Evolutionary conservation across 2,329 filamentous ascomycete genomes (phyloP), one percentile per base, ranked within the genome.

Genomic region (Alternaria longipes): DNA sequence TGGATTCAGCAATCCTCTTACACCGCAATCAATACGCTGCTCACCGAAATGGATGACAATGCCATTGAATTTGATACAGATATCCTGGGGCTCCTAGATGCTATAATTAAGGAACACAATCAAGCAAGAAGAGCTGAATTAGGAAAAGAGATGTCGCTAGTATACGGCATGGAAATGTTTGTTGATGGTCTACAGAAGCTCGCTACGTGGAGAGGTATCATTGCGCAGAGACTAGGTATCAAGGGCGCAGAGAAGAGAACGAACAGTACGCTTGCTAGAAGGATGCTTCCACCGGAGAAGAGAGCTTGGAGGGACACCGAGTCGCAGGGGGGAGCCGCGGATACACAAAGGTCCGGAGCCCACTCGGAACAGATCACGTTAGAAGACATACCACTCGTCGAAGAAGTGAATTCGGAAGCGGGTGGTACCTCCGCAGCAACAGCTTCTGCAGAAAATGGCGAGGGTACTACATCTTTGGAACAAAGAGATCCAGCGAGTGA

Each of bases 41-140:
- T 92, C 5, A 81, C 84, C 42, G 89, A 92, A 78, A 91, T 92
- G 90, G 84, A 85, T 41, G 81, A 84, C 34, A 84, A 85, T 1
- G 89, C 89, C 0, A 80, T 91, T 5, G 84, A 84, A 49, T 87
- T 86, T 60, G 84, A 90, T 66, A 63, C 69, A 11, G 76, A 76
- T 22, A 87, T 86, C 0, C 72, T 82, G 12, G 60, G 66, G 2
- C 47, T 84, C 5, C 64, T 84, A 0, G 70, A 79, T 14, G 54
- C 58, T 2, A 78, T 83, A 6, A 61, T 78, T 8, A 56, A 60
- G 9, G 71, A 79, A 49, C 66, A 65, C 32, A 44, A 66, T 1
- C 55, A 66, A 28, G 74, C 72, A 7, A 49, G 54, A 8, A 57
- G 58, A 5, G 78, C 78, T 0, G 42, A 60, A 6, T 52, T 72